Conservation (phyloP, 169 alveolate species). For the Plasmodium gonderi region DNA sequence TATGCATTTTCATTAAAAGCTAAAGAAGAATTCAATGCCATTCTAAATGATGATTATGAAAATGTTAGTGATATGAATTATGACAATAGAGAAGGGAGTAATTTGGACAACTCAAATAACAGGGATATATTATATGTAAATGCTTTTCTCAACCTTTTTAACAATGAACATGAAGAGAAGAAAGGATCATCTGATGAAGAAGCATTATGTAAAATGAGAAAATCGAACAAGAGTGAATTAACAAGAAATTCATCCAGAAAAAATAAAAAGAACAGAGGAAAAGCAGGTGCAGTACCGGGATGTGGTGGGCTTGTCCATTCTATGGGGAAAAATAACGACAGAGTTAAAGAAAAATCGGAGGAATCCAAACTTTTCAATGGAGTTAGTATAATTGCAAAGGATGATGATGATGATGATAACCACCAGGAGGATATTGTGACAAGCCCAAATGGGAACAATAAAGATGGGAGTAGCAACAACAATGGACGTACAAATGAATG, state of each 20-base stretch:
- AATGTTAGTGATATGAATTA: neutral
- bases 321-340: neutral
- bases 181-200: neutral
- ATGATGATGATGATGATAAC: neutral
- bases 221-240: neutral
- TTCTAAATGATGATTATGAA: slow-evolving; percentile 45
- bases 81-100: neutral
- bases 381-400: no score
- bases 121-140: slow-evolving; percentile 60
- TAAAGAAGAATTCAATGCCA: slow-evolving; percentile 52
- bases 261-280: neutral
- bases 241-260: neutral
- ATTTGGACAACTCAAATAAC: neutral
- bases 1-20: slow-evolving; percentile 68
- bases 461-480: no score
- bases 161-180: neutral
- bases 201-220: neutral
- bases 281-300: no score
- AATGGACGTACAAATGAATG: neutral
- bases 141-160: slow-evolving; percentile 44
- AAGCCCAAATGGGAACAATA: neutral
- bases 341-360: neutral
- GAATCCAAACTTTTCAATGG: no score
- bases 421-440: neutral
- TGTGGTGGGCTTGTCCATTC: neutral